Conservation (phyloP, 1,139 yeast species). For the Pichia norvegensis region DNA sequence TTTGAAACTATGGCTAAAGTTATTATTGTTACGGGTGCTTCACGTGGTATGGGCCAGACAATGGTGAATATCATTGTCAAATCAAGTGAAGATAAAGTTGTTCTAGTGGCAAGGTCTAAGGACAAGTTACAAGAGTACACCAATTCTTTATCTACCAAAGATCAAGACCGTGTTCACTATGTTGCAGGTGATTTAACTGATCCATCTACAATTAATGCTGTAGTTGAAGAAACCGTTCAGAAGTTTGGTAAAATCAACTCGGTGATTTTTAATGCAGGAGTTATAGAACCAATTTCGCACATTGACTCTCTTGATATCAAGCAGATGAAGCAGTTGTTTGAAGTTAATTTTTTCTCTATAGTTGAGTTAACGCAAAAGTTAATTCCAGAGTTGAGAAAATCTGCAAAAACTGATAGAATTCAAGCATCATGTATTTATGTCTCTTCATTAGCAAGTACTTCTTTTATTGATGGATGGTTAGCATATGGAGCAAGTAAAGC, state of each 20-base stretch:
- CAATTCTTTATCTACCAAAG: constrained; percentile 29
- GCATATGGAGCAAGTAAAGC: constrained; percentile 89
- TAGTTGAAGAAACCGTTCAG: constrained; percentile 41
- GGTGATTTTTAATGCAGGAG: constrained; percentile 80
- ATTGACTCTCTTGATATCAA: constrained; percentile 42
- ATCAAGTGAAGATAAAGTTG: constrained; percentile 36
- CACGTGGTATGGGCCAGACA: constrained; percentile 72
- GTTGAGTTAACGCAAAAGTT: constrained; percentile 53
- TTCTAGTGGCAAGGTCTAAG: constrained; percentile 68
- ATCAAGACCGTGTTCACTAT: constrained; percentile 43
- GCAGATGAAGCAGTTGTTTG: constrained; percentile 60
- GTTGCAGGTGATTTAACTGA: constrained; percentile 65
- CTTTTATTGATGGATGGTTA: constrained; percentile 65
- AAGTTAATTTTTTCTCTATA: constrained; percentile 70
- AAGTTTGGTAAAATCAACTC: constrained; percentile 60
- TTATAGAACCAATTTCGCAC: constrained; percentile 66
- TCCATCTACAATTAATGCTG: constrained; percentile 29
- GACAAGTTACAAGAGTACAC: constrained; percentile 38
- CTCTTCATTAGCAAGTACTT: constrained; percentile 73
- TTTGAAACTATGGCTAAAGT: constrained; percentile 24
- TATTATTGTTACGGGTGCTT: constrained; percentile 59
- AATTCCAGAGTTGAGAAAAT: constrained; percentile 47
- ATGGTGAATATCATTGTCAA: constrained; percentile 49
- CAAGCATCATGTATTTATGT: constrained; percentile 62
- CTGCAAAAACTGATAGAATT: constrained; percentile 28